Conservation (phyloP, 2,329 filamentous ascomycete species). For the Stachybotrys chlorohalonatus region DNA sequence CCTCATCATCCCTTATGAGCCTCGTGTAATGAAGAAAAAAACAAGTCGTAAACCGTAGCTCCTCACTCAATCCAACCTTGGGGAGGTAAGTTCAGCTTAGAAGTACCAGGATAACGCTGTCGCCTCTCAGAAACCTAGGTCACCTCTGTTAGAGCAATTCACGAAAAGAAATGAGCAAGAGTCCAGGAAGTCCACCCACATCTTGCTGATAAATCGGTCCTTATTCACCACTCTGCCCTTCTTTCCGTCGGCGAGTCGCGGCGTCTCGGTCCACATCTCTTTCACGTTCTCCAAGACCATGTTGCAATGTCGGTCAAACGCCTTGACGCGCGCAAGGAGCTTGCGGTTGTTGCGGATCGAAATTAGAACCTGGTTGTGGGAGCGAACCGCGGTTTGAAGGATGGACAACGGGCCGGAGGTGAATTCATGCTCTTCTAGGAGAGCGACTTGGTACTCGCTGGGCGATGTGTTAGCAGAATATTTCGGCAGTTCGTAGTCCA, state of each 20-base stretch:
- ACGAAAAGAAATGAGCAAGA: not conserved
- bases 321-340: constrained; percentile 92
- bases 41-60: not conserved
- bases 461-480: constrained; percentile 2
- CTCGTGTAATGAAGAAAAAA: constrained; percentile 14
- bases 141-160: too few relatives aligned
- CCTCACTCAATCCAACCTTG: constrained; percentile 4
- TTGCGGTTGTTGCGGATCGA: constrained; percentile 98
- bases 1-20: constrained; percentile 17
- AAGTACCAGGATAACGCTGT: constrained; percentile 80
- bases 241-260: constrained; percentile 72
- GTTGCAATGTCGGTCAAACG: constrained; percentile 97
- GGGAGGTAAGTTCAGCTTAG: constrained; percentile 48
- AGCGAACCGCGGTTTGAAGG: constrained; percentile 91
- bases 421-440: constrained; percentile 52
- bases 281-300: constrained; percentile 92
- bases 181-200: constrained; percentile 45
- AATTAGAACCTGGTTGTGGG: constrained; percentile 92
- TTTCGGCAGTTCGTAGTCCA: too few relatives aligned
- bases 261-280: constrained; percentile 99
- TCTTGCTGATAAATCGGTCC: constrained; percentile 96
- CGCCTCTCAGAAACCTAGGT: constrained; percentile 70
- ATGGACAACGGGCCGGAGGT: constrained; percentile 61
- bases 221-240: constrained; percentile 91
- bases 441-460: constrained; percentile 85